Base-by-base conservation (phyloP, 2,329 filamentous ascomycete species). In the Diaporthe amygdali region DNA sequence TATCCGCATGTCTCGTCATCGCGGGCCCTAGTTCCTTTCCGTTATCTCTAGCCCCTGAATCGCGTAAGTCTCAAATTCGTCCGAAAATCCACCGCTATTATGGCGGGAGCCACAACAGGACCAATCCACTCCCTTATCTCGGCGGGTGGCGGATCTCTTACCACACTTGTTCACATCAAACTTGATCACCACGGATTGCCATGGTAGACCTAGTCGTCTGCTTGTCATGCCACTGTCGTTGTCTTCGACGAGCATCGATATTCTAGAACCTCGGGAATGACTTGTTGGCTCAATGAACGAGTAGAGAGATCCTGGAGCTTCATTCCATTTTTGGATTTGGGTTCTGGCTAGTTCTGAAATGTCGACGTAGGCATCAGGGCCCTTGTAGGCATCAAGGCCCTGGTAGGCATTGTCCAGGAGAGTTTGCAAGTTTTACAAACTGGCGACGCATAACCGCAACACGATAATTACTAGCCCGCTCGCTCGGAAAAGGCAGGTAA, bases 111-210 rank as follows among this genome's bases (percentile, higher is more conserved):
- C 41, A 34, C 20, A 25, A 20, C 12, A 17, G 41, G 15, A 30
- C 54, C 52, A 39, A 68, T 49, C 52, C 66, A 68, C 66, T 59
- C 46, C 55, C 52, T 68, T 68, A 68, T 68, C 66, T 59, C 66
- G 66, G 30, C n/a, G 52, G 32, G 34, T 12, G 46, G 66, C 52
- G 66, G 66, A 25, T 68, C 66, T 37, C 22, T 59, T 68, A 59
- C 66, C 51, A 59, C 41, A 68, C 66, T 51, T 20, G 52, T 44
- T 47, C 22, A 68, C 66, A 55, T 68, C 44, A 68, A 59, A 41
- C 66, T 68, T 15, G 46, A 51, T 41, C 27, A 47, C 8, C 66
- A 34, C 5, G 32, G 30, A n/a, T 44, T 49, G 59, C 44, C 59
- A 64, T 49, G 30, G 59, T 22, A 47, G 20, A 47, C 39, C 59